Percentiles rank a stretch among this genome's conserved stretches.
Conservation (phyloP, 331 rosid genomes). For the Acacia pycnantha region DNA sequence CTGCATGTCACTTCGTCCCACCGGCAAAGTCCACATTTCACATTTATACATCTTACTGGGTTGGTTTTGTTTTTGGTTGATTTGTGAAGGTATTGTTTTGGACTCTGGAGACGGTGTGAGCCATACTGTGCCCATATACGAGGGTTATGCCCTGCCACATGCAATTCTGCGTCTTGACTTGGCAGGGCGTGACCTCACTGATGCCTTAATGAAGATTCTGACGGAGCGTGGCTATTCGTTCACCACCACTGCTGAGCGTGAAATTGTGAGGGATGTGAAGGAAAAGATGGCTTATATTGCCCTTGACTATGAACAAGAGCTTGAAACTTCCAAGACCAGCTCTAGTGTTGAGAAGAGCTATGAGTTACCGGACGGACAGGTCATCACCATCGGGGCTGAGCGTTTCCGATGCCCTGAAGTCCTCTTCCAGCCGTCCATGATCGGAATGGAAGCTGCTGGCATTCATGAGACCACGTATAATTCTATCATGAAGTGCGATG, state of each 20-base stretch:
- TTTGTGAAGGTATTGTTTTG: slow-evolving; percentile 65
- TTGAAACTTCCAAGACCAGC: slow-evolving; percentile 68
- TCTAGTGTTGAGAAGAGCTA: slow-evolving; percentile 80
- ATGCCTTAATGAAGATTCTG: slow-evolving; percentile 78
- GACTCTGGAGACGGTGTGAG: slow-evolving; percentile 96
- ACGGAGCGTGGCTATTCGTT: slow-evolving; percentile 90
- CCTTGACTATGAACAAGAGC: slow-evolving; percentile 85
- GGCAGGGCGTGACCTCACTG: slow-evolving; percentile 86
- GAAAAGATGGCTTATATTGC: slow-evolving; percentile 84
- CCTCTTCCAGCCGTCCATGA: slow-evolving; percentile 92
- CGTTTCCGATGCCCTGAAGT: slow-evolving; percentile 84
- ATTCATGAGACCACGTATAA: slow-evolving; percentile 85
- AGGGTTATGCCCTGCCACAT: slow-evolving; percentile 89
- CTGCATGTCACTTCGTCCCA: no score
- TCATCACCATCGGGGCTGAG: slow-evolving; percentile 83
- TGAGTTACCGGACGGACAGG: slow-evolving; percentile 82
- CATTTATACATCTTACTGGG: not conserved
- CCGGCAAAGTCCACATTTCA: no score
- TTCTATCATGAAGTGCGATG: slow-evolving; percentile 87
- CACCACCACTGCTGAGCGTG: slow-evolving; percentile 86
- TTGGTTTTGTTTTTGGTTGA: not conserved
- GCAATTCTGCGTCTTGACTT: slow-evolving; percentile 92
- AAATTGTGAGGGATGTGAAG: slow-evolving; percentile 86
- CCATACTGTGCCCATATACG: slow-evolving; percentile 87
- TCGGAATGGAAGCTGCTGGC: slow-evolving; percentile 87